Evolutionary conservation across 1,284 basidiomycete genomes (phyloP).

Genomic region (Microbotryum silenes-acaulis): DNA sequence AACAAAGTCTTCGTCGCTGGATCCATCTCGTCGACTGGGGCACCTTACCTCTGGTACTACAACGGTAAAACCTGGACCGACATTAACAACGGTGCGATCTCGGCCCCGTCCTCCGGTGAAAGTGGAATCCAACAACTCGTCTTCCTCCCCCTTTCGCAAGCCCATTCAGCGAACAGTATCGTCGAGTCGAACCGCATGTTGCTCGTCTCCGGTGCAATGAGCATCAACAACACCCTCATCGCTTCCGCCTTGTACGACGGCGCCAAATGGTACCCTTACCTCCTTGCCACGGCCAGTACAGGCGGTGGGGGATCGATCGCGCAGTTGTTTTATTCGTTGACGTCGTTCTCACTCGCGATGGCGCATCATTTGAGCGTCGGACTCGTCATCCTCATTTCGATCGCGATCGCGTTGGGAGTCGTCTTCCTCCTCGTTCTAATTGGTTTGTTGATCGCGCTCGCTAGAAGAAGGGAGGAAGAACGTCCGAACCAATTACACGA

Average conservation of each 20-base stretch:
- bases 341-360: slow-evolving; percentile 28
- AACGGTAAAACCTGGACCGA: slow-evolving; percentile 65
- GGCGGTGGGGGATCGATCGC: slow-evolving; percentile 67
- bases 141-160: slow-evolving; percentile 73
- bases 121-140: slow-evolving; percentile 66
- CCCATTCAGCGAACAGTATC: slow-evolving; percentile 59
- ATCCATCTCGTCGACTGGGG: slow-evolving; percentile 52
- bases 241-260: slow-evolving; percentile 87
- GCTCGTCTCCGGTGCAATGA: slow-evolving; percentile 74
- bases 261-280: slow-evolving; percentile 69
- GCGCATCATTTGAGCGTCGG: slow-evolving; percentile 73
- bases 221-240: slow-evolving; percentile 53
- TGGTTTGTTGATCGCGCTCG: slow-evolving; percentile 78
- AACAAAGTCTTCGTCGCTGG: slow-evolving; percentile 87
- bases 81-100: slow-evolving; percentile 53
- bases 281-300: slow-evolving; percentile 58
- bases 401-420: slow-evolving; percentile 89
- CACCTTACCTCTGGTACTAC: slow-evolving; percentile 72
- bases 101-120: slow-evolving; percentile 34
- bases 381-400: slow-evolving; percentile 91
- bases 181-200: slow-evolving; percentile 82
- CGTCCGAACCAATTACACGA: not conserved
- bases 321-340: slow-evolving; percentile 65
- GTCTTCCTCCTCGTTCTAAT: slow-evolving; percentile 83
- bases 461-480: slow-evolving; percentile 20